Conservation (phyloP, 2,329 filamentous ascomycete species). For the Pseudogymnoascus sp. region DNA sequence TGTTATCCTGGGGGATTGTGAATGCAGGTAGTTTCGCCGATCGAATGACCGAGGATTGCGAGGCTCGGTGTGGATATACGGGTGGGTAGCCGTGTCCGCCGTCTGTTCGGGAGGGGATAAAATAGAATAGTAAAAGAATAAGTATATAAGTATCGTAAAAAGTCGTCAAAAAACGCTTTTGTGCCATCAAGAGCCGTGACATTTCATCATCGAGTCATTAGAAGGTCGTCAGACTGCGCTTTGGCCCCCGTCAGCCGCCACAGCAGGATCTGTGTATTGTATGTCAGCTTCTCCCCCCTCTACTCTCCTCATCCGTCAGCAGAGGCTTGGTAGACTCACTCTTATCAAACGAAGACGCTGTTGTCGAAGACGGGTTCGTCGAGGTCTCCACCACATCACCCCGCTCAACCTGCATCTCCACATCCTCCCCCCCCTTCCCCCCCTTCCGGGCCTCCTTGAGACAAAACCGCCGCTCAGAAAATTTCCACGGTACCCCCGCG, state of each 20-base stretch:
- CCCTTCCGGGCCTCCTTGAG: neutral
- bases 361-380: neutral
- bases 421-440: neutral
- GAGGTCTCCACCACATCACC: neutral
- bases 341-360: neutral
- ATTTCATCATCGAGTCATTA: neutral
- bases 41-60: neutral
- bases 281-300: neutral
- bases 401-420: neutral
- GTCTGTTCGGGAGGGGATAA: neutral
- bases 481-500: conserved; percentile 28
- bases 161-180: neutral
- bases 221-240: neutral
- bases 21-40: neutral
- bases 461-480: conserved; percentile 27
- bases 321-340: neutral
- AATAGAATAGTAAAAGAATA: neutral
- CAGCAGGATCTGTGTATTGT: neutral
- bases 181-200: neutral
- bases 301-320: neutral
- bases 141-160: neutral
- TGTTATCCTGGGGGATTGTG: neutral
- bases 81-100: neutral
- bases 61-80: neutral
- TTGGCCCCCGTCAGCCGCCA: neutral